Conservation (phyloP, 2,329 filamentous ascomycete genomes). For the Corynespora cassiicola region DNA sequence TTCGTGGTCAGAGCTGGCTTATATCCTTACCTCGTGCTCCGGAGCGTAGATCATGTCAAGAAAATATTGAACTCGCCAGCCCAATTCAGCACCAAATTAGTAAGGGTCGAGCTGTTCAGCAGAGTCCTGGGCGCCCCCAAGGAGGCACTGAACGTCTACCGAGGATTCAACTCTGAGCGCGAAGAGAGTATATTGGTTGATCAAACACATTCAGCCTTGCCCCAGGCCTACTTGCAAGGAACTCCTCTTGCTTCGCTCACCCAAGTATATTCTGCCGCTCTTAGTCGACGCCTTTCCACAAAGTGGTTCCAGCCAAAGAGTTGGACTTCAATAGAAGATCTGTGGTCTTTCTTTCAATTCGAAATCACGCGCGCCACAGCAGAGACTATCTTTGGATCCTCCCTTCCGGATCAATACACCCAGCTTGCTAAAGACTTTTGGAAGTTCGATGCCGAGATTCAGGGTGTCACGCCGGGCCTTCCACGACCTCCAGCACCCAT, state of each 20-base stretch:
- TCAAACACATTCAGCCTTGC: conserved; percentile 11
- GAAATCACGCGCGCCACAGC: conserved; percentile 31
- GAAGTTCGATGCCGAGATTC: conserved; percentile 27
- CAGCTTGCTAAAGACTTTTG: conserved; percentile 31
- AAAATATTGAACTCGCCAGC: conserved; percentile 19
- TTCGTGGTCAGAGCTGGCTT: conserved; percentile 29
- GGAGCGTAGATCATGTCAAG: conserved; percentile 26
- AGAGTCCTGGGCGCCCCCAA: conserved; percentile 21
- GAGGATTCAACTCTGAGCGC: neutral
- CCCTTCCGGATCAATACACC: conserved; percentile 32
- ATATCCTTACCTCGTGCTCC: conserved; percentile 24
- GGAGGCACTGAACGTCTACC: conserved; percentile 10
- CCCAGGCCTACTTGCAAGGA: conserved; percentile 23
- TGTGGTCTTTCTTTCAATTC: conserved; percentile 37
- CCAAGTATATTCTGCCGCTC: conserved; percentile 25
- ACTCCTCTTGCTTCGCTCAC: conserved; percentile 9
- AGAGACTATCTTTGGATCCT: conserved; percentile 31
- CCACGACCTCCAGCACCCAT: conserved; percentile 21
- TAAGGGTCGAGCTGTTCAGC: conserved; percentile 13
- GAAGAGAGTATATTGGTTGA: conserved; percentile 5
- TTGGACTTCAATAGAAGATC: conserved; percentile 39
- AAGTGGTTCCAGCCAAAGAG: conserved; percentile 36
- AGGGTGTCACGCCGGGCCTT: conserved; percentile 23
- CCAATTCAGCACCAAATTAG: conserved; percentile 7
- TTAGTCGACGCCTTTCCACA: conserved; percentile 31